Evolutionary conservation across 2,329 filamentous ascomycete species (phyloP), one percentile per base, ranked within the genome.

Genomic region (Chlorencoelia australis): DNA sequence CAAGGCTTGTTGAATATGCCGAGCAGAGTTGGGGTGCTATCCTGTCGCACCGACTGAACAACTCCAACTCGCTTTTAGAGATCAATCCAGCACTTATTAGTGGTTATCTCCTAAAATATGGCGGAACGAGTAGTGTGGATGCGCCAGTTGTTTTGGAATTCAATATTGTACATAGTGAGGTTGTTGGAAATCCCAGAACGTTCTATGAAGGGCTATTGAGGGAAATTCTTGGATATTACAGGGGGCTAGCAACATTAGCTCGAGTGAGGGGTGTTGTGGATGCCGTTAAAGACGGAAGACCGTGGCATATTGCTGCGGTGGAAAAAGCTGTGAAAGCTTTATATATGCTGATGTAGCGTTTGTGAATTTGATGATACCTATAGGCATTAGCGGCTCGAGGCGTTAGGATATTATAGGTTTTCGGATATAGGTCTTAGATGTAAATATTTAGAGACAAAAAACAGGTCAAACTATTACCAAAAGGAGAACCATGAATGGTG

Each of bases 11-110:
- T 13, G 83, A 91, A 51, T 59, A 73, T 2, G 77, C 76, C 1
- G 84, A 91, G 49, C 80, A 84, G 44, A 81, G 74, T 1, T 89
- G 81, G 79, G 82, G 79, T 14, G 71, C 82, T 4, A 65, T 91
- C 11, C 68, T 83, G 27, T 69, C 73, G 1, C 79, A 85, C 53
- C 68, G 75, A 10, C 64, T 80, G 11, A 75, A 71, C 55, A 79
- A 73, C 50, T 71, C 75, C 0, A 59, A 65, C 7, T 69, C 69
- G 3, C 60, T 71, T 11, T 60, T 69, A 4, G 72, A 77, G 28
- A 56, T 71, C 24, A 69, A 66, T 32, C 71, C 72, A 1, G 66
- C 75, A 0, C 65, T 81, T 1, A 66, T 73, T 20, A 79, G 73
- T 48, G 78, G 76, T 4, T 82, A 80, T 51, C 63, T 82, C 3